Percentiles rank a stretch among this genome's conserved stretches.
These are phyloP conservation scores for Byssochlamys sp. DNA, from an alignment of 2,329 filamentous ascomycete genomes.

Conservation along the genomic window DNA sequence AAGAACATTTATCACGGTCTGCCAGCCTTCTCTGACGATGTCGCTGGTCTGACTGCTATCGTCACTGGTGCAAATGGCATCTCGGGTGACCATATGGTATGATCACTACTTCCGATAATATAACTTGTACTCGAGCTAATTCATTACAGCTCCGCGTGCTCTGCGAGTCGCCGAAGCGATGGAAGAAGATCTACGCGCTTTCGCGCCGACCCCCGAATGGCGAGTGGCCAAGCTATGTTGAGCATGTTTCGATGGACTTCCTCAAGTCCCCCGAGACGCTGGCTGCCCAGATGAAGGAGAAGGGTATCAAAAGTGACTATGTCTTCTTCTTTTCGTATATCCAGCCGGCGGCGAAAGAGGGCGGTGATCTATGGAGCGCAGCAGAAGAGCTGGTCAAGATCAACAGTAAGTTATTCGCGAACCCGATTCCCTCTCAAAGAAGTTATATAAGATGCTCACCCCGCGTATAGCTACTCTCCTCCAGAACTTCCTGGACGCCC, in stretches of 20 bases:
- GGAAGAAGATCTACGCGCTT: slow-evolving; percentile 45
- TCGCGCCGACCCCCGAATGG: slow-evolving; percentile 38
- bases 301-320: slow-evolving; percentile 29
- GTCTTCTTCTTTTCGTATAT: slow-evolving; percentile 49
- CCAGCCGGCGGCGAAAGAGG: slow-evolving; percentile 40
- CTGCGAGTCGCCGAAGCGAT: slow-evolving; percentile 37
- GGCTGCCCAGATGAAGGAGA: slow-evolving; percentile 14
- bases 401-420: slow-evolving; percentile 25
- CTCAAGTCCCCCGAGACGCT: slow-evolving; percentile 20
- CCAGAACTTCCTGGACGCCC: slow-evolving; percentile 39
- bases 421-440: neutral
- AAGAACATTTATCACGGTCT: slow-evolving; percentile 40
- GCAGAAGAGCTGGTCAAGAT: slow-evolving; percentile 42
- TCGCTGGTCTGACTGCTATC: slow-evolving; percentile 41
- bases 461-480: slow-evolving; percentile 24
- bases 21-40: slow-evolving; percentile 35
- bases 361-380: slow-evolving; percentile 40
- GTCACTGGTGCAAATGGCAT: slow-evolving; percentile 48
- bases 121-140: too few species aligned
- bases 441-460: neutral
- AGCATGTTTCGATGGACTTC: slow-evolving; percentile 34
- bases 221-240: slow-evolving; percentile 29
- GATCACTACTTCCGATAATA: slow-evolving; percentile 4
- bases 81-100: slow-evolving; percentile 44
- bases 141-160: slow-evolving; percentile 22